Evolutionary conservation across 2,329 filamentous ascomycete species (phyloP), one percentile per base, ranked within the genome.

Genomic region (Beauveria caledonica): DNA sequence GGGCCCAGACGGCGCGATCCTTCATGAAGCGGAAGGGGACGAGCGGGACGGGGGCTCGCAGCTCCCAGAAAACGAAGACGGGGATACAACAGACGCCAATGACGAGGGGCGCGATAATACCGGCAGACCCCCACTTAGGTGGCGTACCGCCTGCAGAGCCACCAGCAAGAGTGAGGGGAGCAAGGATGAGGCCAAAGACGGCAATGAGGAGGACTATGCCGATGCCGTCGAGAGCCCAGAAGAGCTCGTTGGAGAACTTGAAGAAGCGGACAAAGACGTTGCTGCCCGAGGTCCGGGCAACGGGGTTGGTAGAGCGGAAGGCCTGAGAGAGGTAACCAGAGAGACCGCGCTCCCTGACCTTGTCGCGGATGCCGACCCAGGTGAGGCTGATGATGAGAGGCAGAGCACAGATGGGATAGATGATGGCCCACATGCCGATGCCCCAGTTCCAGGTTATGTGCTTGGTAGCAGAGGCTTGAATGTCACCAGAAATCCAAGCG

Each of bases 361-460:
- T 79, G 13, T 83, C 84, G 21, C 83, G 80, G 17, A 72, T 76
- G 11, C 76, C 73, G 15, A 84, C 79, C 44, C 82, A 66, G 55
- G 72, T 70, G 0, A 88, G 74, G 6, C 78, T 78, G 44, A 77
- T 63, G 66, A 87, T 73, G 52, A 87, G 76, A 2, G 85, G 84
- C 10, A 86, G 64, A 3, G 81, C 73, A 68, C 80, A 83, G 23
- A 81, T 77, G 3, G 84, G 78, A 69, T 83, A 86, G 62, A 86
- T 85, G 68, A 87, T 83, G 63, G 74, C 76, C 76, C 81, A 87
- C 83, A 87, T 86, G 65, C 83, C 84, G 36, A 85, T 78, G 36
- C 84, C 85, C 84, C 84, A 86, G 62, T 77, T 71, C 85, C 85
- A 87, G 8, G 72, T 77, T 0, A 80, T 82, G 15, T 62, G 65